Conservation (phyloP, 2,329 filamentous ascomycete genomes). For the Nothopassalora personata region DNA sequence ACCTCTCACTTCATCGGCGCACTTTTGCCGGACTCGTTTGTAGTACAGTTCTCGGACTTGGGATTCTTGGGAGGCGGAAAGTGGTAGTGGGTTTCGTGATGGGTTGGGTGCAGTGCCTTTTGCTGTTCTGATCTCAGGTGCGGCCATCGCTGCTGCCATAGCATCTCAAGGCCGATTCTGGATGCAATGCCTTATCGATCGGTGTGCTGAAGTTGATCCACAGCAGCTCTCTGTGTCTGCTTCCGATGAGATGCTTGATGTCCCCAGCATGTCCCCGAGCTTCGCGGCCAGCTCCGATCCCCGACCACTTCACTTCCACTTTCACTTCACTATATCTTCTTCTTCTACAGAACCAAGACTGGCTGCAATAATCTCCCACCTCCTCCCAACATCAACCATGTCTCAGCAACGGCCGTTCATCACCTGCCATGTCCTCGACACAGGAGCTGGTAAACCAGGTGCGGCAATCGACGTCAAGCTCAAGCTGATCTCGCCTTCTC, state of each 20-base stretch:
- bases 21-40: constrained; percentile 69
- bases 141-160: constrained; percentile 21
- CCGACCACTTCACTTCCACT: neutral
- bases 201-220: neutral
- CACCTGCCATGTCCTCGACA: constrained; percentile 84
- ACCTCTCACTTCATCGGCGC: constrained; percentile 55
- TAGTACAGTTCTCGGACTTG: constrained; percentile 78
- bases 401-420: constrained; percentile 50
- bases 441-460: constrained; percentile 65
- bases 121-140: constrained; percentile 7
- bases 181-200: neutral
- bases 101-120: constrained; percentile 19
- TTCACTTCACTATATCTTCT: neutral
- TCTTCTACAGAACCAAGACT: constrained; percentile 8
- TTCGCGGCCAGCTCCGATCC: constrained; percentile 1
- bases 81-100: constrained; percentile 69
- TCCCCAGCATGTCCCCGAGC: neutral
- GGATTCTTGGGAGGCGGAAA: constrained; percentile 74
- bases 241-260: neutral
- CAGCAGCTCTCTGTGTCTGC: neutral
- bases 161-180: neutral
- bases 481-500: constrained; percentile 38
- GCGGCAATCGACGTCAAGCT: constrained; percentile 62
- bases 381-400: constrained; percentile 2
- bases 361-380: constrained; percentile 7